Evolutionary conservation across 2,329 filamentous ascomycete genomes (phyloP).

Genomic region (Alternaria consortialis): DNA sequence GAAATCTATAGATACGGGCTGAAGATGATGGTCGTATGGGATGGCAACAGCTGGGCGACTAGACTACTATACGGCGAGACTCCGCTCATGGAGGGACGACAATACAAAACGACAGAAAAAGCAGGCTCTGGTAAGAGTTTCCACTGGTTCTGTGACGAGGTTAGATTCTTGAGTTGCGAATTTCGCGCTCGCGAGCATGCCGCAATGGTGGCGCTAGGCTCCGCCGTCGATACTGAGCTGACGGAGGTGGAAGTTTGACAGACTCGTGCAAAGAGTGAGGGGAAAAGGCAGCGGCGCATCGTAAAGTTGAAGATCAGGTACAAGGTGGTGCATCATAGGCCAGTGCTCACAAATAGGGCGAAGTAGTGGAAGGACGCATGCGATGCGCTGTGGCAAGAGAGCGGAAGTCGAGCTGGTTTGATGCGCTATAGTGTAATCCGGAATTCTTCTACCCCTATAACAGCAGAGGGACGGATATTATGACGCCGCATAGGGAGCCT

Average conservation of each 20-base stretch:
- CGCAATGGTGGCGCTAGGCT: background rate
- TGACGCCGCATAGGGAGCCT: too few species aligned
- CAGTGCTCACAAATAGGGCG: background rate
- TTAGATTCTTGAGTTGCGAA: constrained; percentile 12
- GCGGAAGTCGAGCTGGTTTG: background rate
- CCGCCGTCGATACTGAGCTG: background rate
- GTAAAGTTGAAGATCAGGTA: constrained; percentile 21
- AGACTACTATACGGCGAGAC: constrained; percentile 6
- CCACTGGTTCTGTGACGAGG: constrained; percentile 23
- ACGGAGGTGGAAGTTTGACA: background rate
- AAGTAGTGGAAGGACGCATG: background rate
- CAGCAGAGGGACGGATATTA: too few species aligned
- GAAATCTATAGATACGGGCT: constrained; percentile 1
- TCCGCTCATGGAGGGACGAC: constrained; percentile 18
- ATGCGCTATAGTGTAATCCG: too few species aligned
- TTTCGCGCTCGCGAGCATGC: constrained; percentile 16
- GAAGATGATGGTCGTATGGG: constrained; percentile 10
- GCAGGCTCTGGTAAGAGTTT: constrained; percentile 14
- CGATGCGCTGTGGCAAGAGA: background rate
- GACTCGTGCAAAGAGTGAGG: background rate
- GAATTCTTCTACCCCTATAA: too few species aligned
- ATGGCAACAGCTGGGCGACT: constrained; percentile 13
- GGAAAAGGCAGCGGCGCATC: background rate
- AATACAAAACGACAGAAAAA: background rate
- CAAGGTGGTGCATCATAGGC: background rate